These are phyloP conservation scores for Lindgomyces ingoldianus DNA, from an alignment of 495 filamentous ascomycete species.

Conservation along the genomic window DNA sequence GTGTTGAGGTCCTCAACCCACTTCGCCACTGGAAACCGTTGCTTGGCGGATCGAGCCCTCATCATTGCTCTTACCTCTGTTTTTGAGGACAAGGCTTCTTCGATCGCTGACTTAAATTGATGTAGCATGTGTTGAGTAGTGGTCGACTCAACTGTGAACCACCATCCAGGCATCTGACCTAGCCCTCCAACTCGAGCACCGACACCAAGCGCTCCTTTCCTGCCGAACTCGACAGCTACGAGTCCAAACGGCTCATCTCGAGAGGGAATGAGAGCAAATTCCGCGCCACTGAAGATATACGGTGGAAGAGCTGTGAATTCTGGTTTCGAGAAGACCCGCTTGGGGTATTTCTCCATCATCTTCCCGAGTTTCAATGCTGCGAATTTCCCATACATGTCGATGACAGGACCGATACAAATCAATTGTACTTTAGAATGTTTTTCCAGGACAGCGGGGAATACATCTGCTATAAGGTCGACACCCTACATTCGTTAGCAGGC, in stretches of 20 bases:
- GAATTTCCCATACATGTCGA: constrained; percentile 78
- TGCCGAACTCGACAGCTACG: constrained; percentile 79
- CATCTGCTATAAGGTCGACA: constrained; percentile 75
- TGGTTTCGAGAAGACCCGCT: constrained; percentile 73
- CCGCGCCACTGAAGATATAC: constrained; percentile 75
- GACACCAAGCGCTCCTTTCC: constrained; percentile 75
- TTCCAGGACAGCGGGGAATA: constrained; percentile 72
- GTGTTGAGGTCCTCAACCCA: constrained; percentile 48
- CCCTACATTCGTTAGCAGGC: constrained; percentile 43
- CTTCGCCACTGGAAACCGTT: constrained; percentile 66
- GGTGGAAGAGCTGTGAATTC: constrained; percentile 74
- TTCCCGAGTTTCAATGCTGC: constrained; percentile 70
- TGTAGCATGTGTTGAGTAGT: constrained; percentile 68
- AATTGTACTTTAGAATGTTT: constrained; percentile 66
- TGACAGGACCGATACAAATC: constrained; percentile 71
- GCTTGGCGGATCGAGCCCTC: constrained; percentile 73
- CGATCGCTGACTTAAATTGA: constrained; percentile 71
- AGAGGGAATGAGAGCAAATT: constrained; percentile 77
- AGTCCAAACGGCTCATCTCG: constrained; percentile 80
- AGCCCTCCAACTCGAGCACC: constrained; percentile 68
- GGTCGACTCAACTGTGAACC: constrained; percentile 69
- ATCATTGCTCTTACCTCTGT: constrained; percentile 61
- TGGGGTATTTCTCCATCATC: constrained; percentile 75
- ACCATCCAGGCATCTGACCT: constrained; percentile 78
- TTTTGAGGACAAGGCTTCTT: constrained; percentile 65